Evolutionary conservation across 1,284 basidiomycete genomes (phyloP).

Genomic region (Meripilus lineatus): DNA sequence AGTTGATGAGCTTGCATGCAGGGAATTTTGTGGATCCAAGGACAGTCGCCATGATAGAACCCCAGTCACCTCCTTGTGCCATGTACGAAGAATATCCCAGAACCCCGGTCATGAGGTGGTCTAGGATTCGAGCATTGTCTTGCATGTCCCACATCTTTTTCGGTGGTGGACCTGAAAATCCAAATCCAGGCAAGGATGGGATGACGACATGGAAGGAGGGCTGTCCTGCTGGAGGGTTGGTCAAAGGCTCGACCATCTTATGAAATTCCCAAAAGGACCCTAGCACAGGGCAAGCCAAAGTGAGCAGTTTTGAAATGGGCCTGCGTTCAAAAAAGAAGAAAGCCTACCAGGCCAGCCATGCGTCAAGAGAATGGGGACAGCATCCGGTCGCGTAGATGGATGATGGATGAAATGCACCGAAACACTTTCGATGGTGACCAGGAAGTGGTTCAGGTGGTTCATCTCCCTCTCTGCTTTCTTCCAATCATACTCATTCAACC

Average conservation of each 20-base stretch:
- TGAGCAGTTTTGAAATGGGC: background rate
- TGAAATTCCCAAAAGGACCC: slow-evolving; percentile 16
- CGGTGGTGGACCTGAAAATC: slow-evolving; percentile 13
- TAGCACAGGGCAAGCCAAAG: background rate
- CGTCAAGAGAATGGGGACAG: slow-evolving; percentile 12
- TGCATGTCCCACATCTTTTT: slow-evolving; percentile 11
- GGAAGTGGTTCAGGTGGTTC: slow-evolving; percentile 12
- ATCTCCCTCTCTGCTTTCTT: slow-evolving; percentile 11
- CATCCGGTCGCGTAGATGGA: slow-evolving; percentile 9
- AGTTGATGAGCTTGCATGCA: slow-evolving; percentile 13
- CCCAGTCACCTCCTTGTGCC: slow-evolving; percentile 13
- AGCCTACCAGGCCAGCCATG: slow-evolving; percentile 15
- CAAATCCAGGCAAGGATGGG: slow-evolving; percentile 16
- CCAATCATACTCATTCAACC: slow-evolving; percentile 15
- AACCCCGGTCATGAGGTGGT: slow-evolving; percentile 14
- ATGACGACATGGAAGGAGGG: slow-evolving; percentile 18
- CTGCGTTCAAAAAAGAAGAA: background rate
- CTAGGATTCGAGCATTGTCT: slow-evolving; percentile 15
- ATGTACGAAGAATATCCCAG: slow-evolving; percentile 13
- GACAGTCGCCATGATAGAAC: slow-evolving; percentile 2
- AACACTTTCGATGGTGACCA: slow-evolving; percentile 10
- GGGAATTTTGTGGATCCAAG: slow-evolving; percentile 10
- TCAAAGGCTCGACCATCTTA: slow-evolving; percentile 8
- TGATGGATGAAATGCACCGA: slow-evolving; percentile 14
- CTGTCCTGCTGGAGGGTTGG: slow-evolving; percentile 11